Conservation (phyloP, 2,329 filamentous ascomycete genomes). For the Colletotrichum tropicicola region DNA sequence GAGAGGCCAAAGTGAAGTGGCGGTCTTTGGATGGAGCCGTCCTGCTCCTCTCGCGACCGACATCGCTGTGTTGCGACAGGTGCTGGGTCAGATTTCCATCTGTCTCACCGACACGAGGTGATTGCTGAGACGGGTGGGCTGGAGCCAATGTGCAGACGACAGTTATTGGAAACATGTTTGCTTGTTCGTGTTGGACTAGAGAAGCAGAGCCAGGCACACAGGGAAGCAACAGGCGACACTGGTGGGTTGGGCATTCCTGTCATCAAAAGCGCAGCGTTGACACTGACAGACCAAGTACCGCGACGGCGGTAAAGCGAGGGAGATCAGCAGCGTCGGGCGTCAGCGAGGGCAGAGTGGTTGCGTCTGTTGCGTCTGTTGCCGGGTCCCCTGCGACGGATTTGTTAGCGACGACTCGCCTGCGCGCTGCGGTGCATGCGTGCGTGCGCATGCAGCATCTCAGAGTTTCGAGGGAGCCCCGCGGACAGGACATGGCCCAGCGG, state of each 20-base stretch:
- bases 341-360: not conserved
- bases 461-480: not conserved
- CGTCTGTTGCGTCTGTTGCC: not conserved
- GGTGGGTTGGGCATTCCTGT: conserved; percentile 5
- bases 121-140: too few species aligned
- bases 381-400: conserved; percentile 1
- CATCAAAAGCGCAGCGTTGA: not conserved
- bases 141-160: too few species aligned
- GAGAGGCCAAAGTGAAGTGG: not conserved
- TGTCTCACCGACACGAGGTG: too few species aligned
- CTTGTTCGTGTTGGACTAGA: too few species aligned
- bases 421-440: conserved; percentile 5
- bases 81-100: too few species aligned
- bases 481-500: not conserved
- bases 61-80: too few species aligned
- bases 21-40: not conserved
- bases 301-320: not conserved
- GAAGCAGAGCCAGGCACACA: not conserved
- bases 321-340: not conserved
- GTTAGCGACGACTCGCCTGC: not conserved
- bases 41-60: not conserved
- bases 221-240: not conserved
- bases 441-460: conserved; percentile 11
- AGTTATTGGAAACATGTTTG: too few species aligned
- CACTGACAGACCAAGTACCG: too few species aligned